Percentiles rank a stretch among this genome's conserved stretches.
Evolutionary conservation across 176 grass and related monocot species (phyloP).

Genomic region (Puya raimondii): DNA sequence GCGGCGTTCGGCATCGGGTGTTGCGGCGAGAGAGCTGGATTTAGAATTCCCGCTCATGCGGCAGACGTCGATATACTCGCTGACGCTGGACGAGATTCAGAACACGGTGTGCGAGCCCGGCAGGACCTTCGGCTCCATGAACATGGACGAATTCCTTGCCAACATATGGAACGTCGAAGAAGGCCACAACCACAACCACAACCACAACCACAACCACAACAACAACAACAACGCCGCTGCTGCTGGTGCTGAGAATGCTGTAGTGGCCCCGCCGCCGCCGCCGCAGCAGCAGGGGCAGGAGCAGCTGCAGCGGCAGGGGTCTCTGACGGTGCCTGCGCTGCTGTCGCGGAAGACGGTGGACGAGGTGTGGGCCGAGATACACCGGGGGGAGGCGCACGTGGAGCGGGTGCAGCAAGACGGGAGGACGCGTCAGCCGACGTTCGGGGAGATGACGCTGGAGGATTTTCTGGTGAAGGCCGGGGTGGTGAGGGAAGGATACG

Average conservation of each 20-base stretch:
- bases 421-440: conserved; percentile 36
- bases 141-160: conserved; percentile 96
- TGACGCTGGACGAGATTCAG: conserved; percentile 82
- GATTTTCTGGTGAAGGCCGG: conserved; percentile 84
- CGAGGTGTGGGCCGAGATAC: conserved; percentile 86
- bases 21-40: conserved; percentile 2
- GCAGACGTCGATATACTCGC: conserved; percentile 60
- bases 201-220: too few relatives aligned
- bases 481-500: conserved; percentile 38
- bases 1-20: background rate
- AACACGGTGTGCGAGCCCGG: conserved; percentile 67
- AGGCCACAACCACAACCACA: conserved; percentile 28
- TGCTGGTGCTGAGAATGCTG: background rate
- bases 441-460: conserved; percentile 93
- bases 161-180: conserved; percentile 97
- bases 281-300: background rate
- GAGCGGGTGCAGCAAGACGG: conserved; percentile 20
- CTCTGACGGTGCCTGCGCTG: conserved; percentile 42
- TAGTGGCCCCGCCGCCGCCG: background rate
- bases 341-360: conserved; percentile 82
- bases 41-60: conserved; percentile 23
- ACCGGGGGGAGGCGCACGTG: conserved; percentile 8
- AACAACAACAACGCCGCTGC: too few relatives aligned
- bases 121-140: conserved; percentile 86
- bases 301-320: conserved; percentile 50